These are phyloP conservation scores for Fraxinus xanthoxyloides DNA, from an alignment of 305 asterid species.

Conservation along the genomic window DNA sequence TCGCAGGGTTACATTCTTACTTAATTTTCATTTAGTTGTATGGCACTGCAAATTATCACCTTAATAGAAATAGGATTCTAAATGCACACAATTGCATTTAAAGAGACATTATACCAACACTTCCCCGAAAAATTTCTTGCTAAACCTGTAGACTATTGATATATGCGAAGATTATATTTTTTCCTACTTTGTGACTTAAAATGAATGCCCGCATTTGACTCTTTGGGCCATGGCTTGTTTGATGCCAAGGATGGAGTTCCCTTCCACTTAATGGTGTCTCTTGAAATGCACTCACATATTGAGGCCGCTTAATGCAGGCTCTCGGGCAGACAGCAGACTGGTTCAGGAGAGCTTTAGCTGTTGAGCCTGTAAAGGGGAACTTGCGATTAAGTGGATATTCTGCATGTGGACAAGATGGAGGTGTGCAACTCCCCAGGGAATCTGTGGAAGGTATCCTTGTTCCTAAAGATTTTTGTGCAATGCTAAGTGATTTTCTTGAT, in stretches of 20 bases:
- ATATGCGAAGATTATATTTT: neutral
- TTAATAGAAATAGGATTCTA: neutral
- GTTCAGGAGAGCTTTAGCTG: constrained; percentile 86
- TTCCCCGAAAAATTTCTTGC: neutral
- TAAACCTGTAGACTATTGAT: neutral
- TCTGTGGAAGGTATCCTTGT: constrained; percentile 73
- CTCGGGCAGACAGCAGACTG: constrained; percentile 89
- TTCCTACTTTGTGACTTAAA: neutral
- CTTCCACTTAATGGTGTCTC: neutral
- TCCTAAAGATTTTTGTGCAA: constrained; percentile 1
- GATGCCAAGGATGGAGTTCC: neutral
- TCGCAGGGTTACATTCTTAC: constrained; percentile 58
- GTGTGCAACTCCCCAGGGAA: constrained; percentile 91
- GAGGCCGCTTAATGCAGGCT: constrained; percentile 50
- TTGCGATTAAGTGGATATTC: constrained; percentile 94
- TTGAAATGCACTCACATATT: neutral
- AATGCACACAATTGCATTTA: neutral
- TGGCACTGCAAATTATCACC: neutral
- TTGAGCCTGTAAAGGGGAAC: constrained; percentile 88
- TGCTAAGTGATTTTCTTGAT: constrained; percentile 15
- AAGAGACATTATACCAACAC: neutral
- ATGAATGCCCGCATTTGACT: neutral
- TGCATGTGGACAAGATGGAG: constrained; percentile 98
- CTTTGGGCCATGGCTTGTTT: constrained; percentile 1
- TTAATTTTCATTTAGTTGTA: constrained; percentile 2